These are phyloP conservation scores for Sporothrix phasma DNA, from an alignment of 2,329 filamentous ascomycete genomes.

Conservation along the genomic window DNA sequence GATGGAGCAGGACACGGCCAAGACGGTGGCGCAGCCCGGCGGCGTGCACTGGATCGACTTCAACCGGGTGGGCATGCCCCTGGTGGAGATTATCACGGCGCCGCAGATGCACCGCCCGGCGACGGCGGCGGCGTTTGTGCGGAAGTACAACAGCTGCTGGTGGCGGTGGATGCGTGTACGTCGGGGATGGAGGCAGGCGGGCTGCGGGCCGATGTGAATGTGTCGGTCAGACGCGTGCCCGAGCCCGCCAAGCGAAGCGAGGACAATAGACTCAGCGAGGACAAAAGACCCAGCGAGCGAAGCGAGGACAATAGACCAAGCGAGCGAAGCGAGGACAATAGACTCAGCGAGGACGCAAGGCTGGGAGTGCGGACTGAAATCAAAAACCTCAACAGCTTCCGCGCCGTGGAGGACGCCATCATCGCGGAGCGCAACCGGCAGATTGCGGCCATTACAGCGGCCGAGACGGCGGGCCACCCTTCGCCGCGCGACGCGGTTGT, in stretches of 20 bases:
- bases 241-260: neutral
- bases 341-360: slow-evolving; percentile 18
- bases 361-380: slow-evolving; percentile 90
- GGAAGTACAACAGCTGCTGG: slow-evolving; percentile 79
- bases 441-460: slow-evolving; percentile 72
- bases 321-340: neutral
- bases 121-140: slow-evolving; percentile 78
- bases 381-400: slow-evolving; percentile 92
- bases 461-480: slow-evolving; percentile 55
- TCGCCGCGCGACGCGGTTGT: slow-evolving; percentile 38
- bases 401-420: slow-evolving; percentile 89
- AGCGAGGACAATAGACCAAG: slow-evolving; percentile 9
- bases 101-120: slow-evolving; percentile 80
- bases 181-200: slow-evolving; percentile 91
- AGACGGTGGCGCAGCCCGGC: slow-evolving; percentile 70
- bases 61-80: slow-evolving; percentile 80
- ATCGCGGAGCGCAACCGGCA: slow-evolving; percentile 84
- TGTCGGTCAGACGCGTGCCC: slow-evolving; percentile 61
- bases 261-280: slow-evolving; percentile 11
- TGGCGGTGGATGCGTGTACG: slow-evolving; percentile 73
- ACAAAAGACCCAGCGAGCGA: slow-evolving; percentile 9
- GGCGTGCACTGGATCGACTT: slow-evolving; percentile 77
- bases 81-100: slow-evolving; percentile 91
- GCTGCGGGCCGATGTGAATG: slow-evolving; percentile 87
- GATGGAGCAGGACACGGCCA: slow-evolving; percentile 96